Evolutionary conservation across 2,329 filamentous ascomycete species (phyloP).

Genomic region (Tolypocladium capitatum): DNA sequence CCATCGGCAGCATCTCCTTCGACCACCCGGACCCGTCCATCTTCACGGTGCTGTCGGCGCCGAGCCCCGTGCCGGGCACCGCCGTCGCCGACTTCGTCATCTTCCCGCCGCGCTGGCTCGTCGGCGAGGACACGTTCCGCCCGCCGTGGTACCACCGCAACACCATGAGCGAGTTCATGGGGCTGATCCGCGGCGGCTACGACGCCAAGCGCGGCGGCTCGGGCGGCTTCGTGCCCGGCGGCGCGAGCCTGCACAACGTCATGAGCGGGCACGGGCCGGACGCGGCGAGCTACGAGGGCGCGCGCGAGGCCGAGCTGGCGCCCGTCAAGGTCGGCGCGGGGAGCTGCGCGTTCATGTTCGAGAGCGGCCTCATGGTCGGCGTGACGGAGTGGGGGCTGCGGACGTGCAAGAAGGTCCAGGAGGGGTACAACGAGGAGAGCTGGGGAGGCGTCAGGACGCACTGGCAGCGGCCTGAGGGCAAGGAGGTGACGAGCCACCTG

Average conservation of each 20-base stretch:
- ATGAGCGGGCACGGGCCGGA: slow-evolving; percentile 58
- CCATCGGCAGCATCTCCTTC: slow-evolving; percentile 57
- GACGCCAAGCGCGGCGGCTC: slow-evolving; percentile 41
- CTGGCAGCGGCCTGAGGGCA: slow-evolving; percentile 34
- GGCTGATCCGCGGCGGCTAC: slow-evolving; percentile 42
- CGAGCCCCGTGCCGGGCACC: slow-evolving; percentile 52
- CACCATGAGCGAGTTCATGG: slow-evolving; percentile 55
- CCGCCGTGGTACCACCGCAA: slow-evolving; percentile 63
- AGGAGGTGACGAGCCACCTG: slow-evolving; percentile 13
- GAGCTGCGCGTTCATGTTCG: slow-evolving; percentile 58
- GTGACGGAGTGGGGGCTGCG: slow-evolving; percentile 57
- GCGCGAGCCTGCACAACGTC: slow-evolving; percentile 52
- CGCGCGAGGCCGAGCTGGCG: slow-evolving; percentile 37
- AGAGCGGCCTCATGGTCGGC: slow-evolving; percentile 56
- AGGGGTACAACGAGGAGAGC: slow-evolving; percentile 48
- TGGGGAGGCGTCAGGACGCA: slow-evolving; percentile 59
- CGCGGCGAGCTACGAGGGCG: slow-evolving; percentile 40
- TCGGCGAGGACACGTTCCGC: slow-evolving; percentile 56
- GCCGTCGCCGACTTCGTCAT: slow-evolving; percentile 61
- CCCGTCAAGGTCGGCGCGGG: slow-evolving; percentile 46
- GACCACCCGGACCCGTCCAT: slow-evolving; percentile 73
- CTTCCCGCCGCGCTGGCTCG: slow-evolving; percentile 60
- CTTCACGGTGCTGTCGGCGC: slow-evolving; percentile 52
- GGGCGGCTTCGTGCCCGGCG: slow-evolving; percentile 43
- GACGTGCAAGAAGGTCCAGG: slow-evolving; percentile 44